Base-by-base conservation (phyloP, 805 yeast genomes). In the Peterozyma toletana region DNA sequence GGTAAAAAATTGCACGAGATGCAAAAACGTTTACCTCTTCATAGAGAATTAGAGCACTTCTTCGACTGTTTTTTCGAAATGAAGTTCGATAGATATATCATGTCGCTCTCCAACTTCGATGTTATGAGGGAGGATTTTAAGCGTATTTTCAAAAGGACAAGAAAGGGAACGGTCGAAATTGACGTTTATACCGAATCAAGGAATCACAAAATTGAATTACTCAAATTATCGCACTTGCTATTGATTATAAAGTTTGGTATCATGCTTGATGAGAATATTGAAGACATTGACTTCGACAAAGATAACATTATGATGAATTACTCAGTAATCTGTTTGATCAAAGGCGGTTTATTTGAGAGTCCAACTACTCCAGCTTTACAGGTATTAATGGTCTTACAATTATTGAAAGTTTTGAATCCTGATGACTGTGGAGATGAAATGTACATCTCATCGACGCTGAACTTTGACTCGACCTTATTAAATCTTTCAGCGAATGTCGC, bases 1-100 rank as follows among this genome's bases (percentile, higher is more conserved):
- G 47, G 47, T 3, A 44, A 44, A 31, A 44, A 40, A 34, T 37
- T 44, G 16, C 43, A 44, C 33, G 47, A 44, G 17, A 16, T 44
- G 9, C 39, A 39, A 2, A 40, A 40, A 18, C 9, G 40, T 3
- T 17, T 44, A 34, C 47, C 47, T 2, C 17, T 39, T 3, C 33
- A 29, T 16, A 40, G 37, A 30, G 5, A 37, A 5, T 37, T 44
- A 2, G 47, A 44, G 21, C 10, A 18, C 16, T 40, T 39, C 18
- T 44, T 44, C 31, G 5, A 15, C 14, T 44, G 31, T n/a, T 44
- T 44, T 33, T 44, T 40, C 11, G 35, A 44, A 10, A 36, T 44
- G 38, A 40, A 40, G 15, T 44, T 18, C 30, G 38, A 31, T n/a
- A 30, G 36, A 16, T 9, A 13, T 2, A 27, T 44, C n/a, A 37